Conservation (phyloP, 2,329 filamentous ascomycete species). For the Paracoccidioides brasiliensis region DNA sequence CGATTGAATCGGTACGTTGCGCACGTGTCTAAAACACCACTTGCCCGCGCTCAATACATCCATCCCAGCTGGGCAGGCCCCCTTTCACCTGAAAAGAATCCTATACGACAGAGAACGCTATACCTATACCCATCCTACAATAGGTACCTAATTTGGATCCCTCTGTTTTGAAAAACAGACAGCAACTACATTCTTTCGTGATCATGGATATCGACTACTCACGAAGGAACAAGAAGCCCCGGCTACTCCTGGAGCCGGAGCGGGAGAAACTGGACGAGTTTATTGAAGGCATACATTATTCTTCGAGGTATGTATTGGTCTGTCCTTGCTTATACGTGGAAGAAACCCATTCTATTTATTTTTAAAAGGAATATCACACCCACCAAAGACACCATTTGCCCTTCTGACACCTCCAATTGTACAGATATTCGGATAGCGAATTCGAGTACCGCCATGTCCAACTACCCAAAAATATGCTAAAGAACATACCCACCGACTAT, state of each 20-base stretch:
- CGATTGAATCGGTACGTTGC: not conserved
- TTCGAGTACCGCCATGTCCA: slow-evolving; percentile 97
- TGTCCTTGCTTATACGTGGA: not conserved
- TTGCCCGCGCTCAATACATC: not conserved
- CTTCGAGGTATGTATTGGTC: slow-evolving; percentile 52
- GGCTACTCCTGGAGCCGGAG: slow-evolving; percentile 68
- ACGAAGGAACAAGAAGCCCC: slow-evolving; percentile 75
- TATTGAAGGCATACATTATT: slow-evolving; percentile 90
- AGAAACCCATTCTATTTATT: too few species aligned
- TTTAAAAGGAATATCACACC: too few species aligned
- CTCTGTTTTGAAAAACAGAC: not conserved
- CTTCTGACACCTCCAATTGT: not conserved
- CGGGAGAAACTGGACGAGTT: slow-evolving; percentile 78
- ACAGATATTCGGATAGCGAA: slow-evolving; percentile 80
- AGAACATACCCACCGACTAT: slow-evolving; percentile 89
- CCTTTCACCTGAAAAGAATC: too few species aligned
- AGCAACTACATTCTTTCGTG: not conserved
- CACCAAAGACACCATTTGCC: not conserved
- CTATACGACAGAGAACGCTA: not conserved
- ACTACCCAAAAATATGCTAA: slow-evolving; percentile 95
- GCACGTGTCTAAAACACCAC: not conserved
- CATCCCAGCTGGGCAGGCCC: not conserved
- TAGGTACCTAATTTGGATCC: not conserved
- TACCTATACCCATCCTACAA: too few species aligned
- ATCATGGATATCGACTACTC: slow-evolving; percentile 57